These are phyloP conservation scores for Solanum sejunctum DNA, from an alignment of 257 asterid species.

Conservation along the genomic window DNA sequence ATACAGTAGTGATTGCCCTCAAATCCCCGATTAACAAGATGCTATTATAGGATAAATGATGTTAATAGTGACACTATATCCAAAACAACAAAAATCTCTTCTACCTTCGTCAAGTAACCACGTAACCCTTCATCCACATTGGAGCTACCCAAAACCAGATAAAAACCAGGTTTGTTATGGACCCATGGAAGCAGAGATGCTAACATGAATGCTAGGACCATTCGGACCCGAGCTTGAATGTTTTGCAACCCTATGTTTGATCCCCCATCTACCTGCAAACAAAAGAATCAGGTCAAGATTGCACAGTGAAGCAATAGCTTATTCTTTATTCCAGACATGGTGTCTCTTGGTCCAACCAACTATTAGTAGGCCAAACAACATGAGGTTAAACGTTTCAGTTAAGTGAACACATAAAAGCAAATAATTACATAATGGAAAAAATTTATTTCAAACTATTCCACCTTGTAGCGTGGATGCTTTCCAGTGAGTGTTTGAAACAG, in stretches of 20 bases:
- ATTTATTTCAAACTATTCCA: conserved; percentile 5
- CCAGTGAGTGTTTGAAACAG: conserved; percentile 85
- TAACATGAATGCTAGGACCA: conserved; percentile 89
- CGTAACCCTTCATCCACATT: conserved; percentile 91
- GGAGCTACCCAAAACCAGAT: conserved; percentile 91
- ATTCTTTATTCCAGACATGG: not conserved
- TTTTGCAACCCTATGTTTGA: conserved; percentile 48
- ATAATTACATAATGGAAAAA: not conserved
- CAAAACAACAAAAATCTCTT: not conserved
- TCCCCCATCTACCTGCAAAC: too few relatives aligned
- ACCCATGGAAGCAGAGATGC: conserved; percentile 98
- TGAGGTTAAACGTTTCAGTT: not conserved
- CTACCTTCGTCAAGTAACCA: conserved; percentile 88
- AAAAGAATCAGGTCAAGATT: too few relatives aligned
- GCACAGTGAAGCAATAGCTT: too few relatives aligned
- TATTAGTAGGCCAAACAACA: not conserved
- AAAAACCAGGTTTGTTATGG: conserved; percentile 85
- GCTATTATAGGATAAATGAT: not conserved
- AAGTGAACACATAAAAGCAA: not conserved
- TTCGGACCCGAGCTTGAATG: conserved; percentile 87
- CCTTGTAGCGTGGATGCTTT: conserved; percentile 75
- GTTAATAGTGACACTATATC: not conserved
- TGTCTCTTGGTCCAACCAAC: not conserved
- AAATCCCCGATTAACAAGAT: not conserved
- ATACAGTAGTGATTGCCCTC: not conserved